These are phyloP conservation scores for Psilocybe cubensis DNA, from an alignment of 768 basidiomycete genomes.

Conservation along the genomic window DNA sequence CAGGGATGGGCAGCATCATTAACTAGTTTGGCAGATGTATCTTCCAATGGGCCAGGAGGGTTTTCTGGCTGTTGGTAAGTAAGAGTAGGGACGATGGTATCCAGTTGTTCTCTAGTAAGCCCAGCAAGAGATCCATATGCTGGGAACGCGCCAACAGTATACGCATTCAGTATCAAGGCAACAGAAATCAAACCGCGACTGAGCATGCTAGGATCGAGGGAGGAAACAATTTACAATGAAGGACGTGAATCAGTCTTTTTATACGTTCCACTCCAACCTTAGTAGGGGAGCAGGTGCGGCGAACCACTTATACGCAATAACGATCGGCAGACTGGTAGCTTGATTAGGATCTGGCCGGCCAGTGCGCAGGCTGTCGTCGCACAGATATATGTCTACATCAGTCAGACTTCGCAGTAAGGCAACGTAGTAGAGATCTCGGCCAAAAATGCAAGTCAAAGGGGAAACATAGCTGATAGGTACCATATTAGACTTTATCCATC, in stretches of 20 bases:
- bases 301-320: not conserved
- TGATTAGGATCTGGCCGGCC: constrained; percentile 12
- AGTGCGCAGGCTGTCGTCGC: constrained; percentile 10
- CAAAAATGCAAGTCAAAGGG: not conserved
- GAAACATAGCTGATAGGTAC: not conserved
- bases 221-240: not conserved
- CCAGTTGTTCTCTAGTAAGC: constrained; percentile 16
- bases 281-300: not conserved
- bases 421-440: not conserved
- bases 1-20: constrained; percentile 27
- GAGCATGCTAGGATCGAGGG: constrained; percentile 5
- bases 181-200: not conserved
- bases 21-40: constrained; percentile 26
- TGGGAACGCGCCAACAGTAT: constrained; percentile 10
- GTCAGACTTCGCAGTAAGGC: not conserved
- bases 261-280: constrained; percentile 1
- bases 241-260: constrained; percentile 6
- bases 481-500: not conserved
- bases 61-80: constrained; percentile 7
- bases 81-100: constrained; percentile 15
- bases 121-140: constrained; percentile 17
- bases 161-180: constrained; percentile 4
- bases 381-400: constrained; percentile 9
- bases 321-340: not conserved
- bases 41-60: constrained; percentile 22